phyloP scores from a whole-genome alignment of 352 stramenopile species.

The Saprolegnia parasitica region DNA sequence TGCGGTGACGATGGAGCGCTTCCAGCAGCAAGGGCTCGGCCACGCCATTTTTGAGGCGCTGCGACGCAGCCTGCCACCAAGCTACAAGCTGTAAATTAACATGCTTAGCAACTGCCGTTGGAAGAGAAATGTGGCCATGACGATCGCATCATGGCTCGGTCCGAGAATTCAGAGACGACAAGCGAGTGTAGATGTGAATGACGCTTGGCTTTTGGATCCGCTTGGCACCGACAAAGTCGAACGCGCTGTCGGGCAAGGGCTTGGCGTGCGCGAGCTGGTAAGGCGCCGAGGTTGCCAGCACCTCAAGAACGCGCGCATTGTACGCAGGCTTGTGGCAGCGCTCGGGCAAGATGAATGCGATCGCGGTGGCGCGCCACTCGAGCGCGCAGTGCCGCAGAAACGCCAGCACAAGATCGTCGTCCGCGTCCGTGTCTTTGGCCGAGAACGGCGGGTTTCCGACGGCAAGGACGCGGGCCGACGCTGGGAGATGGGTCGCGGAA shows the following conservation, averaged over 20 bases:
- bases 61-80: background rate
- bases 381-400: conserved; percentile 48
- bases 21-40: conserved; percentile 10
- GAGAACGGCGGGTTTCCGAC: conserved; percentile 73
- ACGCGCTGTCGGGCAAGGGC: conserved; percentile 40
- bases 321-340: conserved; percentile 47
- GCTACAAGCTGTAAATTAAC: background rate
- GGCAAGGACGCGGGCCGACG: conserved; percentile 36
- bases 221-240: conserved; percentile 59
- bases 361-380: conserved; percentile 45
- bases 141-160: background rate
- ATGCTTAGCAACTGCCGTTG: no score
- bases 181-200: conserved; percentile 40
- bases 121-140: background rate
- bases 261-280: conserved; percentile 39
- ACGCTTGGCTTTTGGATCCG: conserved; percentile 62
- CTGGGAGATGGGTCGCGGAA: conserved; percentile 32
- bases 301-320: conserved; percentile 37
- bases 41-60: background rate
- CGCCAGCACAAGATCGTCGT: conserved; percentile 45
- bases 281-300: conserved; percentile 26
- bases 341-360: conserved; percentile 69
- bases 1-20: background rate
- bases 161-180: no score
- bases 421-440: conserved; percentile 29